Conservation (phyloP, 2,329 filamentous ascomycete genomes). For the Davidsoniella virescens region DNA sequence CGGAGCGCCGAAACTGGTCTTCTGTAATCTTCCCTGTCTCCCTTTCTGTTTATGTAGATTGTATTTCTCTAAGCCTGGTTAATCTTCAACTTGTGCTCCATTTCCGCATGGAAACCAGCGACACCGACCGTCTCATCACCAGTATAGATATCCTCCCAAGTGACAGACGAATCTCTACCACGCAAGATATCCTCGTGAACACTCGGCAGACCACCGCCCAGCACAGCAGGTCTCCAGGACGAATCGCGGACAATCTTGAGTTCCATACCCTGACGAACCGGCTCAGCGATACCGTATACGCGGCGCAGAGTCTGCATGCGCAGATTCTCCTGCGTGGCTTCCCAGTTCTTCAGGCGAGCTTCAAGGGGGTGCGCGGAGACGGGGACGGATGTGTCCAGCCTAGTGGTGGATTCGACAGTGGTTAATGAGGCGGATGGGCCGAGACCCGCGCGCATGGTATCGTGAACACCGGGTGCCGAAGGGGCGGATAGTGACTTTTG, state of each 20-base stretch:
- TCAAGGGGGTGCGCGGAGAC: constrained; percentile 71
- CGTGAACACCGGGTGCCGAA: constrained; percentile 83
- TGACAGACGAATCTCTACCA: constrained; percentile 59
- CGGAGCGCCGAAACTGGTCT: too few relatives aligned
- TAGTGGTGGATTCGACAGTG: constrained; percentile 22
- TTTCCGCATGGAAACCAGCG: constrained; percentile 73
- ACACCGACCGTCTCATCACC: constrained; percentile 58
- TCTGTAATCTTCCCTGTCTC: background rate
- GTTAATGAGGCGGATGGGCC: constrained; percentile 31
- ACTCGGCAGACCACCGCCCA: constrained; percentile 43
- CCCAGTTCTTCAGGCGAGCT: constrained; percentile 76
- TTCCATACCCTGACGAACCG: constrained; percentile 86
- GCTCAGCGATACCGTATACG: constrained; percentile 83
- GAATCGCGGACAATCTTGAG: constrained; percentile 69
- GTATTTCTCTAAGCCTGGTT: constrained; percentile 3
- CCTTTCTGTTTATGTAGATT: background rate
- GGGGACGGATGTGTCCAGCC: constrained; percentile 28
- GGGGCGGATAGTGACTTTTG: constrained; percentile 54
- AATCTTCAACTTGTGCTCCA: constrained; percentile 84
- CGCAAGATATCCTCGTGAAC: constrained; percentile 82
- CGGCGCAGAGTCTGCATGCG: constrained; percentile 81
- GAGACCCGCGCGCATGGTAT: constrained; percentile 76
- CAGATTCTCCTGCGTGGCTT: constrained; percentile 68
- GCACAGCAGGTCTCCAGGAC: constrained; percentile 59
- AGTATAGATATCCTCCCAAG: constrained; percentile 87